Percentiles rank a stretch among this genome's conserved stretches.
Conservation (phyloP, 768 basidiomycete species). For the Lentinula detonsa region DNA sequence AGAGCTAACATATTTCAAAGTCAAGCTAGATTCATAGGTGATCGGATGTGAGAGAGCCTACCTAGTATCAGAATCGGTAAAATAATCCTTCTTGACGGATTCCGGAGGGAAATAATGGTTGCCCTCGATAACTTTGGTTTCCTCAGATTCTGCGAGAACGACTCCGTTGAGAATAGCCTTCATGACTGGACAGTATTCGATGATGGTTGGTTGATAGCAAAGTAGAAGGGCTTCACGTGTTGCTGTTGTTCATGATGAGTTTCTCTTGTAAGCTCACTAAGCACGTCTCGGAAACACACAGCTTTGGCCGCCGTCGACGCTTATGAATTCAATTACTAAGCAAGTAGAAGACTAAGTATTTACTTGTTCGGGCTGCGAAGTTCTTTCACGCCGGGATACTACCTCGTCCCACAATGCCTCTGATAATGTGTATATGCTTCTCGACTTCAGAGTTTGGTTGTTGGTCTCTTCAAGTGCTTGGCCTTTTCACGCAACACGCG, state of each 20-base stretch:
- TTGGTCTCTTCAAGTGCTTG: slow-evolving; percentile 19
- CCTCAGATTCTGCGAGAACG: slow-evolving; percentile 51
- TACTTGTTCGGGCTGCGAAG: too few species aligned
- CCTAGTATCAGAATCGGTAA: slow-evolving; percentile 50
- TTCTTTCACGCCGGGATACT: too few species aligned
- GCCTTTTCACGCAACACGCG: slow-evolving; percentile 48
- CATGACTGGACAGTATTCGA: background rate
- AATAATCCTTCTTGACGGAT: slow-evolving; percentile 36
- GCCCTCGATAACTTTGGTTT: slow-evolving; percentile 54
- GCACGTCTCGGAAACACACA: too few species aligned
- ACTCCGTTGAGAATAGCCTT: slow-evolving; percentile 45
- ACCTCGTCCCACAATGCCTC: too few species aligned
- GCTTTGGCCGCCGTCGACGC: too few species aligned
- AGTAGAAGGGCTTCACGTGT: background rate
- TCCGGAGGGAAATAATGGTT: slow-evolving; percentile 73
- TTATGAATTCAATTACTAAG: too few species aligned
- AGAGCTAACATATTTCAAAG: slow-evolving; percentile 29
- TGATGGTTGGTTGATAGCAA: background rate
- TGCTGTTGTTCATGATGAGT: background rate
- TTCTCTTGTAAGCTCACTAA: too few species aligned
- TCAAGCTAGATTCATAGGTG: background rate
- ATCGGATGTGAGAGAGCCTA: slow-evolving; percentile 22
- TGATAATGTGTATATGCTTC: background rate
- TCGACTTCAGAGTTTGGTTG: slow-evolving; percentile 16
- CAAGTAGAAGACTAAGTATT: too few species aligned